Percentiles rank a stretch among this genome's conserved stretches.
Conservation (phyloP, 2,329 filamentous ascomycete genomes). For the Phyllosticta citrichinensis region DNA sequence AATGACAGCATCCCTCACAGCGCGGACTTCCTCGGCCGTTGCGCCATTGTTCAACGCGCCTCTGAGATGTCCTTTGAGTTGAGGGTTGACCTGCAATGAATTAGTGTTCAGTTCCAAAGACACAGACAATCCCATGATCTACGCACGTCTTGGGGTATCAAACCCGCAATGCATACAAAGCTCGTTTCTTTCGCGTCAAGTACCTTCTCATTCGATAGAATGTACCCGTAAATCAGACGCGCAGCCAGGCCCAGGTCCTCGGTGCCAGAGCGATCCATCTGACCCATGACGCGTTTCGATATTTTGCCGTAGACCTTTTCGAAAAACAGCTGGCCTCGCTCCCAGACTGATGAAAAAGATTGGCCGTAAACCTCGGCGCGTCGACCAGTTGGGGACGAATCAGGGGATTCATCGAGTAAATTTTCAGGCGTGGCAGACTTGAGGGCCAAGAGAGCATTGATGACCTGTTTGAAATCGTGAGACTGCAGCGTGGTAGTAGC, state of each 20-base stretch:
- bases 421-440: constrained; percentile 34
- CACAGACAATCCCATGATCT: not conserved
- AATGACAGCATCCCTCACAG: constrained; percentile 38
- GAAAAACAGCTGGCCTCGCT: constrained; percentile 40
- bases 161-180: constrained; percentile 40
- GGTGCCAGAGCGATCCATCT: constrained; percentile 41
- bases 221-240: constrained; percentile 40
- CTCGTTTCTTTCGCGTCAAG: constrained; percentile 40
- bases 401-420: constrained; percentile 31
- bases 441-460: constrained; percentile 34
- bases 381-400: constrained; percentile 31
- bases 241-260: constrained; percentile 41
- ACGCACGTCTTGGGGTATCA: constrained; percentile 44
- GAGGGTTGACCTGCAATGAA: constrained; percentile 37
- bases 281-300: constrained; percentile 36
- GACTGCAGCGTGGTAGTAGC: not conserved
- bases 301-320: constrained; percentile 42
- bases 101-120: not conserved
- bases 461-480: constrained; percentile 13
- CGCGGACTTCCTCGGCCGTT: constrained; percentile 38
- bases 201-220: constrained; percentile 39
- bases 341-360: constrained; percentile 27
- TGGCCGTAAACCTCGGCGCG: constrained; percentile 30
- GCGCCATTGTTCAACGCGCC: constrained; percentile 43
- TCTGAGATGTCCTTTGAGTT: constrained; percentile 44